Evolutionary conservation across 352 stramenopile species (phyloP).

Genomic region (Plasmopara muralis): DNA sequence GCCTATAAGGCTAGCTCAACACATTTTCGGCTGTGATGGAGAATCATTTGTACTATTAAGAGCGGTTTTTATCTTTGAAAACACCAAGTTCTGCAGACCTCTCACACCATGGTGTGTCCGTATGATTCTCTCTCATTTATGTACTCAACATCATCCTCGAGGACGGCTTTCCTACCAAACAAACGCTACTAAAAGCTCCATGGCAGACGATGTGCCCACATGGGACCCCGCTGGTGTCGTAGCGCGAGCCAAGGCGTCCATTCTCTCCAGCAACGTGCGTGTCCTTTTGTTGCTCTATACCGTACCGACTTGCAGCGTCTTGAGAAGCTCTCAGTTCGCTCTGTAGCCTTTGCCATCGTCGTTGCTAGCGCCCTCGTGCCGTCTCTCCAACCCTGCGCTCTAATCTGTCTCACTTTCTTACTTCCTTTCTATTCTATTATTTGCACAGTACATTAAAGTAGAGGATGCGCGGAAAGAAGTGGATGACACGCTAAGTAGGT

Average conservation of each 20-base stretch:
- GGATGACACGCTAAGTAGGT: conserved; percentile 39
- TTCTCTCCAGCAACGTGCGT: conserved; percentile 73
- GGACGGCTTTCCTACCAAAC: neutral
- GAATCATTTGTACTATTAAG: no score
- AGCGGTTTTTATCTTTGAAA: no score
- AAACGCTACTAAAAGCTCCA: conserved; percentile 11
- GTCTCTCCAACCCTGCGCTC: neutral
- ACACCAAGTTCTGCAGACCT: no score
- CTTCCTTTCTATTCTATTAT: conserved; percentile 3
- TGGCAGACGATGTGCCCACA: conserved; percentile 26
- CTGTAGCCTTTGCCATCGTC: conserved; percentile 5
- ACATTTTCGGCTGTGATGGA: no score
- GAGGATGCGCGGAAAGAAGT: conserved; percentile 44
- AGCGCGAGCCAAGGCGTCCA: conserved; percentile 55
- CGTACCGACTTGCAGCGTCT: neutral
- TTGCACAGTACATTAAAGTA: conserved; percentile 62
- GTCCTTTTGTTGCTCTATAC: conserved; percentile 1
- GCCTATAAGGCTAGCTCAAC: no score
- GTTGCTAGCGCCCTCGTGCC: neutral
- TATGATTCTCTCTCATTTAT: neutral
- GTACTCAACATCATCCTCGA: neutral
- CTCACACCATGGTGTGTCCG: neutral
- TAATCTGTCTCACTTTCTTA: neutral
- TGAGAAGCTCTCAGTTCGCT: conserved; percentile 3
- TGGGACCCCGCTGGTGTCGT: conserved; percentile 53